Evolutionary conservation across 1,139 yeast genomes (phyloP).

Genomic region (Kurtzmaniella quercitrusa): DNA sequence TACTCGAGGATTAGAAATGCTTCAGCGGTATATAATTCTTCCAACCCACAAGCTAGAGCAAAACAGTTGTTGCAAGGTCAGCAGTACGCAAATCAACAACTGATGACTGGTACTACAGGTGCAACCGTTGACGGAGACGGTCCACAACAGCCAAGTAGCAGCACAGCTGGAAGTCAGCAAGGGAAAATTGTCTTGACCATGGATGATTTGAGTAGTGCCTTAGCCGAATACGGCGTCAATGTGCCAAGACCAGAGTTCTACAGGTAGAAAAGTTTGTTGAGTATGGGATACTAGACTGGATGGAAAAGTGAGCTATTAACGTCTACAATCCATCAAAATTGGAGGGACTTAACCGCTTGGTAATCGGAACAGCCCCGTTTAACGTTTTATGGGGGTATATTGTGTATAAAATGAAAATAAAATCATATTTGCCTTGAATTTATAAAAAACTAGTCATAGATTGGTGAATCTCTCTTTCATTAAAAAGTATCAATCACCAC

Average conservation of each 20-base stretch:
- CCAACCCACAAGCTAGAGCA: conserved; percentile 85
- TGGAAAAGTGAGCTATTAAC: background rate
- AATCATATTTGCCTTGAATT: too few relatives aligned
- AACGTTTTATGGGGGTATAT: too few relatives aligned
- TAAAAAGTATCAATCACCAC: too few relatives aligned
- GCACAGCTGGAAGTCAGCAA: conserved; percentile 55
- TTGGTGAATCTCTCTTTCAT: too few relatives aligned
- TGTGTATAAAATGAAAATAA: too few relatives aligned
- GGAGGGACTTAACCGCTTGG: too few relatives aligned
- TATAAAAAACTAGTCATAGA: too few relatives aligned
- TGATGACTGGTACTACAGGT: conserved; percentile 33
- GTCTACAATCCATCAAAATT: too few relatives aligned
- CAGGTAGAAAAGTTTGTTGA: conserved; percentile 28
- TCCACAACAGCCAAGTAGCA: conserved; percentile 30
- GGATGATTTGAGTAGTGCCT: conserved; percentile 85
- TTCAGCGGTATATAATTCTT: conserved; percentile 75
- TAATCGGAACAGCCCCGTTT: too few relatives aligned
- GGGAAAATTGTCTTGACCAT: conserved; percentile 80
- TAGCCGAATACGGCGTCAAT: conserved; percentile 90
- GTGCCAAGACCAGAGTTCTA: conserved; percentile 91
- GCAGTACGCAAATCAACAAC: conserved; percentile 48
- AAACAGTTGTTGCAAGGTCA: conserved; percentile 72
- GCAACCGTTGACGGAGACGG: conserved; percentile 35
- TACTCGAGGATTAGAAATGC: conserved; percentile 86
- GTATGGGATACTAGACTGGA: background rate